Base-by-base conservation (phyloP, 345 rosid genomes). In the Leavenworthia alabamica region DNA sequence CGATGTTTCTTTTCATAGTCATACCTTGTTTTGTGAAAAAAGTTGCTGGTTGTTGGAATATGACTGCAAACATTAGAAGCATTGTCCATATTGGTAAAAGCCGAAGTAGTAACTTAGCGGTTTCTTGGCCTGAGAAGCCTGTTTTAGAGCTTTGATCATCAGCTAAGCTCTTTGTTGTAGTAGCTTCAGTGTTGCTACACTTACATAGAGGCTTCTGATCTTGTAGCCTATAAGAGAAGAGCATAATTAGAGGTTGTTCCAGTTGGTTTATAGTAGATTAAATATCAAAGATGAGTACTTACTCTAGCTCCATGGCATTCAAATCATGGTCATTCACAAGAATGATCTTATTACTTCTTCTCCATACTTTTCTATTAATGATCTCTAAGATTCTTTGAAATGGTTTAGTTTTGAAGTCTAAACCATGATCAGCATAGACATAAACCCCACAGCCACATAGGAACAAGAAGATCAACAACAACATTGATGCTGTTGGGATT, bases 21-120 rank as follows among this genome's bases (percentile, higher is more conserved):
- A 77, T 83, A 60, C 97, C 98, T 69, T 92, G 98, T 62, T 89
- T 92, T 6, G 97, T 89, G 47, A 92, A 92, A 63, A 92, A 92
- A 0, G 98, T 92, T 0, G 86, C 79, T 0, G 97, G 98, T 54
- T 81, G 98, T 31, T 85, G 91, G 74, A 89, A 92, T 62, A 92
- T 83, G 32, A 92, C 89, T 0, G 98, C 98, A 56, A 89, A 92
- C 81, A 80, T 81, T 1, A 92, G 82, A 17, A 92, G 97, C 85
- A 80, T 83, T 41, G 85, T 75, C 98, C 98, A 92, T 19, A 92
- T 83, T 1, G 98, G 98, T 59, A 92, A 37, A 28, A 92, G 79
- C 55, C 88, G 72, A 10, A 81, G 53, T 2, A 89, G 55, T 33
- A 78, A 64, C 69, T 72, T 83, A 0, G 68, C 60, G 53, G 83